Evolutionary conservation across 2,329 filamentous ascomycete species (phyloP).

Genomic region (Cladosporium sp.): DNA sequence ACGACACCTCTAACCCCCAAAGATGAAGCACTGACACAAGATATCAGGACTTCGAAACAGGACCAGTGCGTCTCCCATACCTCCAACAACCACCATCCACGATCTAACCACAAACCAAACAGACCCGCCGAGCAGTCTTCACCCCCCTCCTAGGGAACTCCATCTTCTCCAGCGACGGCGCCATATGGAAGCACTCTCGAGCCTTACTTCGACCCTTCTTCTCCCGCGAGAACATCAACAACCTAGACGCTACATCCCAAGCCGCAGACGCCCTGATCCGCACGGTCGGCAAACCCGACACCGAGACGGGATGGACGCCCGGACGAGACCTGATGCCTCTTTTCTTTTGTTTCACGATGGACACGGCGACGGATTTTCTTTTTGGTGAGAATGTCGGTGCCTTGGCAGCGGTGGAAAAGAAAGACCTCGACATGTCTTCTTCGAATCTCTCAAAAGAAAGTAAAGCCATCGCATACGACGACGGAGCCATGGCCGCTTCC

Average conservation of each 20-base stretch:
- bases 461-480: background rate
- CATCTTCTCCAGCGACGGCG: conserved; percentile 30
- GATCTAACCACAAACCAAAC: background rate
- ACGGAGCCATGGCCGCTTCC: background rate
- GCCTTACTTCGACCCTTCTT: conserved; percentile 30
- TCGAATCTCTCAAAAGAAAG: background rate
- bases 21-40: background rate
- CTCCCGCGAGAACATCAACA: conserved; percentile 27
- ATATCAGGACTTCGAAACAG: conserved; percentile 38
- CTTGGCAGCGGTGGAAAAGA: conserved; percentile 18
- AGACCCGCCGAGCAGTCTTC: conserved; percentile 15
- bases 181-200: conserved; percentile 26
- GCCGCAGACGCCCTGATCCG: conserved; percentile 31
- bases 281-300: conserved; percentile 18
- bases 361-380: conserved; percentile 35
- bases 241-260: conserved; percentile 25
- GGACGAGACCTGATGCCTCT: conserved; percentile 24
- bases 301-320: conserved; percentile 22
- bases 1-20: background rate
- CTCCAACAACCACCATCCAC: background rate
- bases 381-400: conserved; percentile 30
- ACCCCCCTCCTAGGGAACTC: conserved; percentile 22
- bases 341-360: conserved; percentile 34
- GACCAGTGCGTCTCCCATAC: conserved; percentile 7
- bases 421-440: no score